Conservation (phyloP, 805 yeast species). For the Candida xiaguanensis region DNA sequence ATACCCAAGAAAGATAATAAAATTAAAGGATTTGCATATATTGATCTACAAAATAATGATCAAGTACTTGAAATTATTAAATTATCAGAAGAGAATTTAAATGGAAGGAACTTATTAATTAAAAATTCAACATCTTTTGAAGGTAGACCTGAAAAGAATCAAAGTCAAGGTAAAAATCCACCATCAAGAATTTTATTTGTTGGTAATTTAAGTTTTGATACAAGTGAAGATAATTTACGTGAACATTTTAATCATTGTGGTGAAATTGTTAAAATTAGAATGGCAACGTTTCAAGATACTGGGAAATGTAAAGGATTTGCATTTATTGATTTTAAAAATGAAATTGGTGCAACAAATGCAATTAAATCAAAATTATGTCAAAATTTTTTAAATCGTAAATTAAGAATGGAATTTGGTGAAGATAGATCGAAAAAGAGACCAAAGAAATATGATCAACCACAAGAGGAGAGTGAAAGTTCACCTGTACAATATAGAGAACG, state of each 20-base stretch:
- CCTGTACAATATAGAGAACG: conserved; percentile 10
- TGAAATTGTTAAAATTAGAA: conserved; percentile 75
- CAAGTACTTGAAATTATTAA: conserved; percentile 62
- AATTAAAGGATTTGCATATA: conserved; percentile 84
- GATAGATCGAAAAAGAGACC: conserved; percentile 80
- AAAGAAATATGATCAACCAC: conserved; percentile 21
- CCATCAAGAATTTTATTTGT: conserved; percentile 88
- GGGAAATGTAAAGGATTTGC: conserved; percentile 98
- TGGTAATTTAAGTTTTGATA: conserved; percentile 90
- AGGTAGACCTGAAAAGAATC: conserved; percentile 71
- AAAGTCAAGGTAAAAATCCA: conserved; percentile 59
- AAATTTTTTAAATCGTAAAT: conserved; percentile 65
- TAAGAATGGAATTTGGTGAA: conserved; percentile 91
- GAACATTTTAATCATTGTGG: conserved; percentile 92
- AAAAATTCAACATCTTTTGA: conserved; percentile 78
- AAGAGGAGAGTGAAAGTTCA: conserved; percentile 2
- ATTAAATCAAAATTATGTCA: conserved; percentile 66
- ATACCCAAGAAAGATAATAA: conserved; percentile 72
- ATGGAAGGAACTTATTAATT: conserved; percentile 82
- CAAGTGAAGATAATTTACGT: conserved; percentile 72
- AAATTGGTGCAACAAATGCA: conserved; percentile 80
- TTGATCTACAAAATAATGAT: conserved; percentile 64
- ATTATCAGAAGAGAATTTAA: conserved; percentile 67
- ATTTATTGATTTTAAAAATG: conserved; percentile 79
- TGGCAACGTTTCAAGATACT: conserved; percentile 97